Evolutionary conservation across 2,329 filamentous ascomycete genomes (phyloP), one percentile per base, ranked within the genome.

Genomic region (Arthrobotrys sinensis): DNA sequence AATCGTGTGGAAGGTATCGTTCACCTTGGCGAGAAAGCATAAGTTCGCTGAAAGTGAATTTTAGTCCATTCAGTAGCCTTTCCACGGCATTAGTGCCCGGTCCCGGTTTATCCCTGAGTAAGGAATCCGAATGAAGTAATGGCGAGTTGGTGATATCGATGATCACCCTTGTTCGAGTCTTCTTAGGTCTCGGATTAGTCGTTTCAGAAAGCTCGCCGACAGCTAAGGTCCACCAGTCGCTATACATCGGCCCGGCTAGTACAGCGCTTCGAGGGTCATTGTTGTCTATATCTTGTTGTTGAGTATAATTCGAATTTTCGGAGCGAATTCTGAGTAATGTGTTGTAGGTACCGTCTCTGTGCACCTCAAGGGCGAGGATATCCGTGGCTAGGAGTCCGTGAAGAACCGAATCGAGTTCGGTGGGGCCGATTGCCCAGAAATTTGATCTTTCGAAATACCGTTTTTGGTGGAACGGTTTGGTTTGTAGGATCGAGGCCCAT

Each of bases 401-500:
- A 14, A 50, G 21, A 14, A 12, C 40, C 4, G 40, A n/a, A 45
- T 45, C 40, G 40, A 45, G 12, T 45, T 45, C n/a, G 4, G 40
- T 14, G n/a, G 40, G 8, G 12, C 12, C 40, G 40, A 38, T 45
- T 45, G 11, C 40, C 4, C n/a, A 12, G n/a, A 16, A 45, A 45
- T 45, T 6, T 12, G n/a, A 45, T 16, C 40, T 45, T 14, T 55
- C 46, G 65, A 43, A 62, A 21, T 70, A 46, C 14, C 66, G 53
- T 11, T 43, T 50, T 40, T 46, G 24, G n/a, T 32, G 16, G 32
- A 63, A 63, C 19, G 43, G 10, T 4, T 36, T 24, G 10, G 36
- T 38, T 24, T 52, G 38, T 1, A 70, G 66, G 32, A 70, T 55
- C 0, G 66, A 62, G 3, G 32, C 2, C 66, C 66, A 70, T 14